phyloP scores from a whole-genome alignment of 495 filamentous ascomycete species.

The Penicillium malachiteum region DNA sequence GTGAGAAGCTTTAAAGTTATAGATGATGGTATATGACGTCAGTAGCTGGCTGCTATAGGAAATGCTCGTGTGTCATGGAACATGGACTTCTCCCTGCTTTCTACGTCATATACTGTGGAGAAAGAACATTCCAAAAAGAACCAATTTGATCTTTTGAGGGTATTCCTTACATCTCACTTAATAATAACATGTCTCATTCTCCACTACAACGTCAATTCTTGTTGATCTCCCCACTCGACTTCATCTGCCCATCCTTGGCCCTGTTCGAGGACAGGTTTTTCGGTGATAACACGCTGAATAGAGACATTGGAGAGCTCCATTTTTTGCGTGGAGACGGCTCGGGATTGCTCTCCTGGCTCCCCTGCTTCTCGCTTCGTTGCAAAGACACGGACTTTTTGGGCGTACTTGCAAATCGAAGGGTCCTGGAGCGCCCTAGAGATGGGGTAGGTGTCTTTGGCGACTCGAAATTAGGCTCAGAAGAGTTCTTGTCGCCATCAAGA shows the following conservation, averaged over 20 bases:
- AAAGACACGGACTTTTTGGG: conserved; percentile 15
- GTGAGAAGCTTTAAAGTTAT: conserved; percentile 17
- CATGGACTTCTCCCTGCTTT: conserved; percentile 8
- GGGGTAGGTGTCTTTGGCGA: conserved; percentile 19
- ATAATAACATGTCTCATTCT: conserved; percentile 10
- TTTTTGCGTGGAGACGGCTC: conserved; percentile 26
- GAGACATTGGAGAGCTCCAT: conserved; percentile 19
- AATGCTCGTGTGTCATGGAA: conserved; percentile 18
- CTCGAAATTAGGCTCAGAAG: conserved; percentile 9
- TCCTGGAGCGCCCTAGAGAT: conserved; percentile 15
- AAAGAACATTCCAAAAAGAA: background rate
- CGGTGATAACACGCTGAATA: conserved; percentile 22
- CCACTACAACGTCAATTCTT: conserved; percentile 5
- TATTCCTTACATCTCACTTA: conserved; percentile 15
- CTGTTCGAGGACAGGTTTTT: conserved; percentile 39
- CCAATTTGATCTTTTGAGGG: too few relatives aligned
- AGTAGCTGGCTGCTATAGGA: conserved; percentile 9
- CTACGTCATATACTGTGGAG: conserved; percentile 12
- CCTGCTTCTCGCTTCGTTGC: conserved; percentile 21
- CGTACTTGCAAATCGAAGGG: conserved; percentile 16
- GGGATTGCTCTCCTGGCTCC: conserved; percentile 13
- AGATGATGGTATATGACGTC: conserved; percentile 35
- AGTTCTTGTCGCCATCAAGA: conserved; percentile 17
- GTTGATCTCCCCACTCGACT: conserved; percentile 46
- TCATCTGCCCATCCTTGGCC: conserved; percentile 60